Percentiles rank a stretch among this genome's conserved stretches.
These are phyloP conservation scores for Termitomyces sp. DNA, from an alignment of 768 basidiomycete species.

Conservation along the genomic window DNA sequence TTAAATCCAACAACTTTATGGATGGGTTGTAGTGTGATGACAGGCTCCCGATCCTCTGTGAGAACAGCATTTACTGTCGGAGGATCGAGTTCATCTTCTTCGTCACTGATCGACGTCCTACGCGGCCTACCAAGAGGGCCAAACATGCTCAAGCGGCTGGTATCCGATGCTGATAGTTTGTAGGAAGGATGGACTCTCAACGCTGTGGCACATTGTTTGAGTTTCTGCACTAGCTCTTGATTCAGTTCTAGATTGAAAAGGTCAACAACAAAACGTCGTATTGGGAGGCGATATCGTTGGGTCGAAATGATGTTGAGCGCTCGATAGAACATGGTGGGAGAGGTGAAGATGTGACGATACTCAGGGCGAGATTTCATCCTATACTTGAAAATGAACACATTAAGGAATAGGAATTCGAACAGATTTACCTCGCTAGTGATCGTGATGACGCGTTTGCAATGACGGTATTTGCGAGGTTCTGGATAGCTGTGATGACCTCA, in stretches of 20 bases:
- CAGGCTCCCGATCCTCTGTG: conserved; percentile 35
- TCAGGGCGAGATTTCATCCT: conserved; percentile 78
- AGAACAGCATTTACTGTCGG: conserved; percentile 31
- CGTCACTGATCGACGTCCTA: conserved; percentile 55
- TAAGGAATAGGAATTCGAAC: background rate
- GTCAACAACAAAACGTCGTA: conserved; percentile 89
- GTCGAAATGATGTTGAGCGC: conserved; percentile 85
- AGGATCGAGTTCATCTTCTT: conserved; percentile 46
- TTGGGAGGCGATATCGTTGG: conserved; percentile 86
- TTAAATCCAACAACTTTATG: conserved; percentile 57
- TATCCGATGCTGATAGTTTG: conserved; percentile 33
- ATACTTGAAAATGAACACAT: conserved; percentile 1
- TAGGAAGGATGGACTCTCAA: conserved; percentile 43
- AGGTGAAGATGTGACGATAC: conserved; percentile 72
- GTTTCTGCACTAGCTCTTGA: conserved; percentile 46
- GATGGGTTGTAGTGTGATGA: conserved; percentile 52
- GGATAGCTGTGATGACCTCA: conserved; percentile 84
- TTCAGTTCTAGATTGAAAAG: conserved; percentile 84
- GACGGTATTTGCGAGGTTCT: conserved; percentile 93
- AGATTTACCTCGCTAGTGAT: conserved; percentile 70
- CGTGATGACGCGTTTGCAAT: conserved; percentile 93
- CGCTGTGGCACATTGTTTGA: conserved; percentile 46
- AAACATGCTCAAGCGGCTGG: conserved; percentile 57
- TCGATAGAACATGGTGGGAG: conserved; percentile 75
- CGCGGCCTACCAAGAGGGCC: conserved; percentile 46